Evolutionary conservation across 306 rosid species (phyloP), one percentile per base, ranked within the genome.

Genomic region (Elaeagnus macrophylla): DNA sequence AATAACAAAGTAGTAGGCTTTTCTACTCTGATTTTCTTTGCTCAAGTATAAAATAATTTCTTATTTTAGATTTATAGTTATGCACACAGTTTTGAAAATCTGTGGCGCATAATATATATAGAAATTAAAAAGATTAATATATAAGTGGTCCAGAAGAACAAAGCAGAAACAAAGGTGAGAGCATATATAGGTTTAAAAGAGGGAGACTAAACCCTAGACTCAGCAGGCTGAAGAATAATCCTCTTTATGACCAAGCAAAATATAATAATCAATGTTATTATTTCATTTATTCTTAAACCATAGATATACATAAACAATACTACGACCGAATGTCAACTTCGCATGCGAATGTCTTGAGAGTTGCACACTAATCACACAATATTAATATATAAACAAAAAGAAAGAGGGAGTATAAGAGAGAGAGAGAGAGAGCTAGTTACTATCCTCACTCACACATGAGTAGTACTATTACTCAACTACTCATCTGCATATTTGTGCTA

Each of bases 341-440:
- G 79, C 68, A 70, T 67, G 80, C 82, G 71, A 77, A 78, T 78
- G 80, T 77, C 67, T 62, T 67, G 64, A 66, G 32, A 70, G 76
- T 51, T 50, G 39, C 56, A 61, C 49, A 53, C 50, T 56, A 65
- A 55, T 61, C 53, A 76, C 32, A 60, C 36, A 40, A 57, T 35
- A 67, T 2, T 25, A 25, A 25, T 25, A 25, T 25, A 25, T 25
- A 25, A 25, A 25, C 4, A 25, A 25, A 25, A 25, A 25, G 32
- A 25, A 25, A 25, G 32, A 25, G n/a, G n/a, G n/a, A n/a, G n/a
- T n/a, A n/a, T n/a, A n/a, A n/a, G 32, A 25, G 32, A 25, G 32
- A 20, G 1, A 20, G 32, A 25, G 2, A 25, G 32, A 62, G 65
- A 73, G 69, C 68, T 44, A 56, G 14, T 55, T 46, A 67, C 48